Conservation (phyloP, 495 filamentous ascomycete species). For the Wilcoxina mikolae region DNA sequence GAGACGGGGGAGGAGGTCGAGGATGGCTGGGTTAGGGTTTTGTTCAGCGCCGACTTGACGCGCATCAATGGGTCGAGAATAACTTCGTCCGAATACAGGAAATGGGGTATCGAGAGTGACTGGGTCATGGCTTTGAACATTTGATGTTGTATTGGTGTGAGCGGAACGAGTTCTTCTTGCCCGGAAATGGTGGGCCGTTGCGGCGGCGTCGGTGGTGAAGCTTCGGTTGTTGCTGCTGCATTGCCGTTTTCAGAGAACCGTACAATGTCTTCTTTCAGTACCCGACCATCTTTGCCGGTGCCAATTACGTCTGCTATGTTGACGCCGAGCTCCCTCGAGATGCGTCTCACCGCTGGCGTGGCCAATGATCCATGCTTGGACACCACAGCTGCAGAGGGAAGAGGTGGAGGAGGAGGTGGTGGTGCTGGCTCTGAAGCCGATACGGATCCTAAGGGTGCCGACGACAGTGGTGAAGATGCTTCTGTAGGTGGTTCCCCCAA, state of each 20-base stretch:
- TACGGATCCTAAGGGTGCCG: no score
- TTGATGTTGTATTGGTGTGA: slow-evolving; percentile 67
- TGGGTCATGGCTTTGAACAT: slow-evolving; percentile 99
- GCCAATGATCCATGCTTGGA: slow-evolving; percentile 56
- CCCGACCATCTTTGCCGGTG: slow-evolving; percentile 81
- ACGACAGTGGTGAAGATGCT: slow-evolving; percentile 1
- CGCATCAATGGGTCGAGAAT: slow-evolving; percentile 56
- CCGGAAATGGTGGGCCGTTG: slow-evolving; percentile 7
- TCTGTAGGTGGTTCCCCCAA: slow-evolving; percentile 32
- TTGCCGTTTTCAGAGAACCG: slow-evolving; percentile 38
- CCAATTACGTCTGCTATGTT: slow-evolving; percentile 63
- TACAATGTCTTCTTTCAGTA: slow-evolving; percentile 88
- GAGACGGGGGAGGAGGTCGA: slow-evolving; percentile 32
- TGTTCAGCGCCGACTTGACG: slow-evolving; percentile 57
- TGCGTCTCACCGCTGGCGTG: slow-evolving; percentile 81
- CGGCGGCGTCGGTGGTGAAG: slow-evolving; percentile 13
- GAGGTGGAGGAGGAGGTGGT: no score
- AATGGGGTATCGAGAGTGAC: slow-evolving; percentile 79
- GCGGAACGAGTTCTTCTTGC: slow-evolving; percentile 44
- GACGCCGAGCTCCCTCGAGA: slow-evolving; percentile 61
- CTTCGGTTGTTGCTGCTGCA: slow-evolving; percentile 3
- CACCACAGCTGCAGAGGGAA: no score
- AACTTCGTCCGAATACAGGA: slow-evolving; percentile 79
- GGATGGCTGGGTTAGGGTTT: slow-evolving; percentile 27
- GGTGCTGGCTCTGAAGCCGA: no score